Base-by-base conservation (phyloP, 129 eudicot species). In the Chrysanthemum lavandulifolium region DNA sequence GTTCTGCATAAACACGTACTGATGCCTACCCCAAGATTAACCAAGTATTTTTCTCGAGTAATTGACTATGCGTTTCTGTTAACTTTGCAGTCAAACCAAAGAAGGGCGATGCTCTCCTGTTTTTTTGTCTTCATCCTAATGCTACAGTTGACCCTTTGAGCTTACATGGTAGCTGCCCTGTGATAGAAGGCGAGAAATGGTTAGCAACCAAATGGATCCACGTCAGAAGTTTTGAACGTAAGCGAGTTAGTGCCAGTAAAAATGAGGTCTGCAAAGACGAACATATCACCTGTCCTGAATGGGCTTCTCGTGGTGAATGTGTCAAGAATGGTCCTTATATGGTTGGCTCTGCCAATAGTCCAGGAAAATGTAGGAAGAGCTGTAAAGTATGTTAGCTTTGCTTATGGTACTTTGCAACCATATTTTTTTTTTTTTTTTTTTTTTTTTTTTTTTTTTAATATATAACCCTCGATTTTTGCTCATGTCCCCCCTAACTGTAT, bases 171-270 rank as follows among this genome's bases (percentile, higher is more conserved):
- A 85, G 98, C 79, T 92, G 96, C 72, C 96, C 96, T 0, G 96
- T 89, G 16, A 86, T 90, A 5, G 87, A 79, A 77, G 96, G 97
- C 4, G 97, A 90, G 79, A 92, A 92, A 72, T 87, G 95, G 98
- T 85, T 92, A 13, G 96, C 98, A 55, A 92, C 98, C 21, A 92
- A 86, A 84, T 92, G 96, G 96, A 86, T 87, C 9, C 98, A 89
- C 60, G 96, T 92, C 36, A 80, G 91, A 65, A 83, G 87, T 18
- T 92, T 88, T 56, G 87, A 81, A 0, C 56, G 18, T 7, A 74
- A n/a, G 19, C 65, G 79, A 54, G 45, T 71, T 27, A 33, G 40
- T 49, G 63, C 63, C 19, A 62, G 69, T 61, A 65, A 31, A 16
- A 78, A 55, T 2, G 40, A 53, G 54, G 86, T 49, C 5, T 92